These are phyloP conservation scores for Blastocystis sp. DNA, from an alignment of 352 stramenopile species.

Conservation along the genomic window DNA sequence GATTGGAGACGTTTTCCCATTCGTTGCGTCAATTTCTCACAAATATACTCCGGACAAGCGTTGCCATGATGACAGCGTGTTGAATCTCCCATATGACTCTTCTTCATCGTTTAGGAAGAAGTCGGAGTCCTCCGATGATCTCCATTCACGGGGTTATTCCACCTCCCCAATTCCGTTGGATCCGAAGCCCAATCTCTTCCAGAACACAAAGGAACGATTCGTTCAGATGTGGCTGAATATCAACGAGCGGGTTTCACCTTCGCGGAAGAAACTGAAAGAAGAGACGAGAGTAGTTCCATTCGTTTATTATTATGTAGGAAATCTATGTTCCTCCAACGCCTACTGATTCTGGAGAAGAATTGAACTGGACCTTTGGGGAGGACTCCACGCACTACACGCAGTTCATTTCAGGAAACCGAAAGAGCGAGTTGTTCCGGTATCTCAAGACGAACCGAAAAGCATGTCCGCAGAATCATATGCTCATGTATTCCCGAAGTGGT, in stretches of 20 bases:
- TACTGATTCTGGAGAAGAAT: neutral
- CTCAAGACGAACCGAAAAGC: neutral
- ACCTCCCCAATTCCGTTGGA: neutral
- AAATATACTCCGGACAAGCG: neutral
- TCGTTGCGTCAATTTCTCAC: conserved; percentile 5
- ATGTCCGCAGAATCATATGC: neutral
- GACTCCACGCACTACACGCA: conserved; percentile 40
- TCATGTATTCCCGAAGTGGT: neutral
- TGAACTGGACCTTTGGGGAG: neutral
- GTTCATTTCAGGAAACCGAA: conserved; percentile 11
- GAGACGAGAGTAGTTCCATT: neutral
- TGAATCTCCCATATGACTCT: too few relatives aligned
- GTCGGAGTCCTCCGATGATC: neutral
- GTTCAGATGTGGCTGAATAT: conserved; percentile 48
- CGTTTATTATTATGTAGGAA: neutral
- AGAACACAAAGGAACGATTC: neutral
- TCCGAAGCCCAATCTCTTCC: neutral
- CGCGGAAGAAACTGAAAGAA: neutral
- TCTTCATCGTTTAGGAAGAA: too few relatives aligned
- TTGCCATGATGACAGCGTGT: neutral
- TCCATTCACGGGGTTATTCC: neutral
- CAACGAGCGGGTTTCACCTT: conserved; percentile 26
- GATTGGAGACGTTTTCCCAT: conserved; percentile 16
- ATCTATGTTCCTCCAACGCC: neutral
- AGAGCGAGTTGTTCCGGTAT: neutral